phyloP scores from a whole-genome alignment of 352 stramenopile species.

The Peronosclerospora sorghi region DNA sequence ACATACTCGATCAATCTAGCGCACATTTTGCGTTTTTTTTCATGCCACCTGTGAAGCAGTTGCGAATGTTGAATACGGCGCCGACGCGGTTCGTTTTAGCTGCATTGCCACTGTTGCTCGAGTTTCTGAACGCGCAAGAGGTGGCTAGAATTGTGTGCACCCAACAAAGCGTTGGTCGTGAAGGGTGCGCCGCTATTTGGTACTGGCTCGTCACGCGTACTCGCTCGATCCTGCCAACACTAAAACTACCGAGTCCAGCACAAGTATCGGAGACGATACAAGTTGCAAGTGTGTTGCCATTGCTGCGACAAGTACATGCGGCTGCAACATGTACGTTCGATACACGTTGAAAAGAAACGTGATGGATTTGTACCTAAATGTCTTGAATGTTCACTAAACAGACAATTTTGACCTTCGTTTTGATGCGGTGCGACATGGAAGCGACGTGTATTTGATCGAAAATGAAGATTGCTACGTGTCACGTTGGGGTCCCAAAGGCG shows the following conservation, averaged over 20 bases:
- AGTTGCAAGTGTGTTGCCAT: slow-evolving; percentile 23
- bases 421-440: slow-evolving; percentile 23
- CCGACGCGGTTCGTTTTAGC: slow-evolving; percentile 9
- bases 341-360: too few species aligned
- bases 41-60: too few species aligned
- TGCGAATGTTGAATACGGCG: too few species aligned
- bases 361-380: too few species aligned
- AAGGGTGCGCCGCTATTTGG: slow-evolving; percentile 27
- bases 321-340: slow-evolving; percentile 28
- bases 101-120: slow-evolving; percentile 34
- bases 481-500: slow-evolving; percentile 30
- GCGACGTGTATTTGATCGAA: slow-evolving; percentile 31
- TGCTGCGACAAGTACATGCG: slow-evolving; percentile 39
- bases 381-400: too few species aligned
- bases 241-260: slow-evolving; percentile 16
- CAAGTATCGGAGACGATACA: slow-evolving; percentile 19
- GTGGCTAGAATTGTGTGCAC: slow-evolving; percentile 24
- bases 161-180: slow-evolving; percentile 13
- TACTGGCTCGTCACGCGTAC: slow-evolving; percentile 30
- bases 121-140: slow-evolving; percentile 34
- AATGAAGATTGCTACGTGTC: slow-evolving; percentile 20
- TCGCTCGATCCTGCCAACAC: slow-evolving; percentile 9
- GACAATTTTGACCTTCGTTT: slow-evolving; percentile 38
- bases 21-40: too few species aligned
- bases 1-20: too few species aligned